phyloP scores from a whole-genome alignment of 2,329 filamentous ascomycete species.

The Basipetospora sp. region DNA sequence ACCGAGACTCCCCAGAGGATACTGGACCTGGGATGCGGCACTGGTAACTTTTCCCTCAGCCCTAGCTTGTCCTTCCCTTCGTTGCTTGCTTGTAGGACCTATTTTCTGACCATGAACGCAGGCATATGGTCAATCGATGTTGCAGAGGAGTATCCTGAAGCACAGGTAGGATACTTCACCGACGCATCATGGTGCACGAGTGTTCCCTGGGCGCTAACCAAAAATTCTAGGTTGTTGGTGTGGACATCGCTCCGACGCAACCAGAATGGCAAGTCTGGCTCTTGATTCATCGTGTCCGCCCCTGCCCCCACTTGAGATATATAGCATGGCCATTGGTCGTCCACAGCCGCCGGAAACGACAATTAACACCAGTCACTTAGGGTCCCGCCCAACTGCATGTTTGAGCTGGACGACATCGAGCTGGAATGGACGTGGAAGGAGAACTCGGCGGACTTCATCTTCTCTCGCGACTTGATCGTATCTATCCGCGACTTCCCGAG shows the following conservation, averaged over 20 bases:
- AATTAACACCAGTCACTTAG: too few relatives aligned
- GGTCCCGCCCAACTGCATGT: conserved; percentile 45
- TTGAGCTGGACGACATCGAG: conserved; percentile 48
- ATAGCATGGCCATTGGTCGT: too few relatives aligned
- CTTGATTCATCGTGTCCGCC: conserved; percentile 20
- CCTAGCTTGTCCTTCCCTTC: too few relatives aligned
- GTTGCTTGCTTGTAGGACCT: too few relatives aligned
- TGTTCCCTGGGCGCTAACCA: too few relatives aligned
- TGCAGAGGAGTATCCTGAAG: conserved; percentile 22
- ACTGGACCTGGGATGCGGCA: conserved; percentile 44
- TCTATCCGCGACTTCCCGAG: conserved; percentile 17
- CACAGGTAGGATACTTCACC: conserved; percentile 8
- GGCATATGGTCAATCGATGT: conserved; percentile 20
- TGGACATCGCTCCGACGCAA: conserved; percentile 14
- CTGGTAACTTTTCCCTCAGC: too few relatives aligned
- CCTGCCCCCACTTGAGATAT: too few relatives aligned
- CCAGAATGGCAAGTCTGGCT: conserved; percentile 10
- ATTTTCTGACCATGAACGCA: too few relatives aligned
- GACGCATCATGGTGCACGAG: too few relatives aligned
- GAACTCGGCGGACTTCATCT: conserved; percentile 42
- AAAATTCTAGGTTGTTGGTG: conserved; percentile 13
- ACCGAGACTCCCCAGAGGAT: conserved; percentile 31
- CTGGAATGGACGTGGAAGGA: conserved; percentile 30
- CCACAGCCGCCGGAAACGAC: too few relatives aligned
- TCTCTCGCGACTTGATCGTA: conserved; percentile 36